Conservation (phyloP, 1,284 basidiomycete genomes). For the Tremellales sp. region DNA sequence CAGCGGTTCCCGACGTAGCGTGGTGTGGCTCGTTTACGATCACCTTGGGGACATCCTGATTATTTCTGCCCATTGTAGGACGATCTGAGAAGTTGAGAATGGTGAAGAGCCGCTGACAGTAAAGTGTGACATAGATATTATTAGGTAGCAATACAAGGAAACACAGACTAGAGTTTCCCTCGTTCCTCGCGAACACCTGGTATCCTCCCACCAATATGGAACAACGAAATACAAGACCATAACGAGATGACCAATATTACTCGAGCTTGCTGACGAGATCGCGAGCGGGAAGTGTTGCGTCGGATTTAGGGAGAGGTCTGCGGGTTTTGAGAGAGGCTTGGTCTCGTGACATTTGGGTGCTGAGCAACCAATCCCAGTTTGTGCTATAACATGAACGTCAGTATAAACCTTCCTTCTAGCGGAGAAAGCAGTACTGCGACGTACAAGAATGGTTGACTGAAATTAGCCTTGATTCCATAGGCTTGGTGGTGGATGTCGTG, state of each 20-base stretch:
- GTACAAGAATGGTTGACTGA: conserved; percentile 83
- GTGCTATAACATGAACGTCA: conserved; percentile 36
- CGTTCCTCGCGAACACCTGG: too few species aligned
- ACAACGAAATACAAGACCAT: too few species aligned
- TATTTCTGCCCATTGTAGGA: too few species aligned
- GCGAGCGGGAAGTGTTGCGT: neutral
- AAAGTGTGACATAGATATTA: too few species aligned
- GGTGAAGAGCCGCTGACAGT: too few species aligned
- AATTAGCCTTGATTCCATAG: conserved; percentile 94
- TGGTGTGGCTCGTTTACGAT: too few species aligned
- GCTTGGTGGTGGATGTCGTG: conserved; percentile 97
- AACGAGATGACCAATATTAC: neutral
- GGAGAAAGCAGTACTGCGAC: conserved; percentile 18
- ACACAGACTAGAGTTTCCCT: too few species aligned
- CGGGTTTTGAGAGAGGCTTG: conserved; percentile 36
- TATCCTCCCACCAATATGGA: too few species aligned
- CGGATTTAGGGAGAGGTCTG: neutral
- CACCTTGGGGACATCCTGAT: too few species aligned
- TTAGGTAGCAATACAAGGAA: too few species aligned
- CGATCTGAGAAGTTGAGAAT: too few species aligned
- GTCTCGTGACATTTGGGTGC: conserved; percentile 46
- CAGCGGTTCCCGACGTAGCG: too few species aligned
- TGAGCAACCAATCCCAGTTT: conserved; percentile 48
- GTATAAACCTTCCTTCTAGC: neutral
- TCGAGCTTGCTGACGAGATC: conserved; percentile 15